Evolutionary conservation across 441 rosid species (phyloP).

Genomic region (Omphalea diandra): DNA sequence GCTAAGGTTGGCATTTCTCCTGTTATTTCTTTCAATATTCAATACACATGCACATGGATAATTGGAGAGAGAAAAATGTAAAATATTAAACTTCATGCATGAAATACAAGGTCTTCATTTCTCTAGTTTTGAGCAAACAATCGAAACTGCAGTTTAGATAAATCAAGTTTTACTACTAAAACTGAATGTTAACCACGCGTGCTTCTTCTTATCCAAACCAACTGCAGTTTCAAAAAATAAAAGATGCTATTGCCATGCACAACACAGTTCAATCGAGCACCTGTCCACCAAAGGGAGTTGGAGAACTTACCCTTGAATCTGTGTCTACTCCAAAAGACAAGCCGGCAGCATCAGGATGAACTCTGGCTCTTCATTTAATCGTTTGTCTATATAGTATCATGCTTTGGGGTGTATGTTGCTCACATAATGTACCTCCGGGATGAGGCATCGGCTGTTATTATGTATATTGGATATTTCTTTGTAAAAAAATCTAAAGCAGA

Average conservation of each 20-base stretch:
- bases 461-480: constrained; percentile 35
- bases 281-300: constrained; percentile 54
- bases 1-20: constrained; percentile 61
- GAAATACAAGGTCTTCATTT: neutral
- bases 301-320: constrained; percentile 57
- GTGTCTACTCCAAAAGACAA: constrained; percentile 41
- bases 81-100: neutral
- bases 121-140: neutral
- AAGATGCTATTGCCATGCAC: constrained; percentile 72
- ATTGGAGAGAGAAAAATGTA: neutral
- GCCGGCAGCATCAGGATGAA: constrained; percentile 37
- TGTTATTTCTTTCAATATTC: constrained; percentile 2
- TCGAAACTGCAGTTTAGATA: constrained; percentile 1
- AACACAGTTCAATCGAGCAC: constrained; percentile 52
- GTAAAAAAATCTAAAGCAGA: constrained; percentile 23
- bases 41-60: constrained; percentile 11
- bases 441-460: constrained; percentile 8
- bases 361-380: neutral
- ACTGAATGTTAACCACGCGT: constrained; percentile 11
- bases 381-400: constrained; percentile 19
- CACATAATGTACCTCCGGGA: neutral
- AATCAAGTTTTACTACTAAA: neutral
- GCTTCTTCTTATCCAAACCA: neutral
- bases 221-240: constrained; percentile 92
- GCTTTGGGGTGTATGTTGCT: constrained; percentile 11